phyloP scores from a whole-genome alignment of 78 protist species.

The Corallochytrium limacisporum region DNA sequence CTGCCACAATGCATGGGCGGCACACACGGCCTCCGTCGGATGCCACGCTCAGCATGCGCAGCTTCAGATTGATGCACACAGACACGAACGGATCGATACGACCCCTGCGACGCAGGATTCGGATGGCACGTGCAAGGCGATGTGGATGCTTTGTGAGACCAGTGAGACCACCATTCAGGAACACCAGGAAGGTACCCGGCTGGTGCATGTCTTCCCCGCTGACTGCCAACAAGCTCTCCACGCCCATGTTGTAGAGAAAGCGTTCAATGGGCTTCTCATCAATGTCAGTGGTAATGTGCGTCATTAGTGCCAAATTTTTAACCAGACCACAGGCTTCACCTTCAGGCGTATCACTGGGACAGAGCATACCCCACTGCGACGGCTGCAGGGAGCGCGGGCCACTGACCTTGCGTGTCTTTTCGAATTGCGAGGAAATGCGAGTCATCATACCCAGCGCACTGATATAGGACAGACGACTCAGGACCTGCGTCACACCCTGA shows the following conservation, averaged over 20 bases:
- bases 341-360: conserved; percentile 99
- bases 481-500: conserved; percentile 88
- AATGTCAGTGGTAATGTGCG: conserved; percentile 89
- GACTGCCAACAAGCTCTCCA: conserved; percentile 43
- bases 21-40: conserved; percentile 98
- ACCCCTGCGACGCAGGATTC: conserved; percentile 67
- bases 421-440: conserved; percentile 90
- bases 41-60: conserved; percentile 68
- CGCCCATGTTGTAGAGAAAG: conserved; percentile 70
- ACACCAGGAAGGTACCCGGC: conserved; percentile 36
- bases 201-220: conserved; percentile 50
- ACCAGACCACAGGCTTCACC: conserved; percentile 98
- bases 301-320: conserved; percentile 94
- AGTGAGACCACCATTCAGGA: conserved; percentile 79
- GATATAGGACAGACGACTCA: conserved; percentile 89
- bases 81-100: conserved; percentile 67
- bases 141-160: conserved; percentile 66
- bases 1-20: conserved; percentile 86
- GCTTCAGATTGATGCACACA: conserved; percentile 42
- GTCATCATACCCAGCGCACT: conserved; percentile 97
- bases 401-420: conserved; percentile 92
- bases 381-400: conserved; percentile 77
- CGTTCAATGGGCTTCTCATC: conserved; percentile 30
- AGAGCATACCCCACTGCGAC: conserved; percentile 98
- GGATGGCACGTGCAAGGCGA: conserved; percentile 16